phyloP scores from a whole-genome alignment of 805 yeast genomes.

The Lipomyces oligophaga region DNA sequence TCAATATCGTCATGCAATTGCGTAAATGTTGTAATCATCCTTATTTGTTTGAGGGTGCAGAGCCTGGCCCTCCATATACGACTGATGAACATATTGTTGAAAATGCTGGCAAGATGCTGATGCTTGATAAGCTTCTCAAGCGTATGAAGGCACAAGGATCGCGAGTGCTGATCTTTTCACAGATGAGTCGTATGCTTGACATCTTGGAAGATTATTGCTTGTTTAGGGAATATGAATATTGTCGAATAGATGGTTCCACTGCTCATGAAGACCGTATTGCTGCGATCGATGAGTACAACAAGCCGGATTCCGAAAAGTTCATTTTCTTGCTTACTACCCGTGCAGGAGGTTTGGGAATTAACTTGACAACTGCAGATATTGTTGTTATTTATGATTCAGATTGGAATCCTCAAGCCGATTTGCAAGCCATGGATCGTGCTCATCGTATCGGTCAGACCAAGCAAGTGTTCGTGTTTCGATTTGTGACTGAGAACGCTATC shows the following conservation, averaged over 20 bases:
- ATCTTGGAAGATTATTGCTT: slow-evolving; percentile 89
- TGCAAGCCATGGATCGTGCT: slow-evolving; percentile 98
- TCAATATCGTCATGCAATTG: slow-evolving; percentile 94
- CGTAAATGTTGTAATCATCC: slow-evolving; percentile 98
- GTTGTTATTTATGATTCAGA: slow-evolving; percentile 88
- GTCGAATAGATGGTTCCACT: slow-evolving; percentile 92
- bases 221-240: slow-evolving; percentile 77
- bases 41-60: slow-evolving; percentile 96
- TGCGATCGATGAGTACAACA: slow-evolving; percentile 89
- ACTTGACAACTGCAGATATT: slow-evolving; percentile 85
- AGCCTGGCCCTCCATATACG: slow-evolving; percentile 96
- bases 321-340: slow-evolving; percentile 84
- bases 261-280: slow-evolving; percentile 87
- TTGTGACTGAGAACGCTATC: slow-evolving; percentile 92
- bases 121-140: slow-evolving; percentile 75
- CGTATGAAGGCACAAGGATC: slow-evolving; percentile 74
- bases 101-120: slow-evolving; percentile 88
- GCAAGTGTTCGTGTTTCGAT: slow-evolving; percentile 87
- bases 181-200: slow-evolving; percentile 86
- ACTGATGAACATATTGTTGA: slow-evolving; percentile 90
- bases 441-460: slow-evolving; percentile 96
- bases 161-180: slow-evolving; percentile 85
- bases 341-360: slow-evolving; percentile 96
- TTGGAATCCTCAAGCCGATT: slow-evolving; percentile 98
- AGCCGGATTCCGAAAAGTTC: slow-evolving; percentile 76